Conservation (phyloP, 2,329 filamentous ascomycete genomes). For the Trichoderma aggressivum region DNA sequence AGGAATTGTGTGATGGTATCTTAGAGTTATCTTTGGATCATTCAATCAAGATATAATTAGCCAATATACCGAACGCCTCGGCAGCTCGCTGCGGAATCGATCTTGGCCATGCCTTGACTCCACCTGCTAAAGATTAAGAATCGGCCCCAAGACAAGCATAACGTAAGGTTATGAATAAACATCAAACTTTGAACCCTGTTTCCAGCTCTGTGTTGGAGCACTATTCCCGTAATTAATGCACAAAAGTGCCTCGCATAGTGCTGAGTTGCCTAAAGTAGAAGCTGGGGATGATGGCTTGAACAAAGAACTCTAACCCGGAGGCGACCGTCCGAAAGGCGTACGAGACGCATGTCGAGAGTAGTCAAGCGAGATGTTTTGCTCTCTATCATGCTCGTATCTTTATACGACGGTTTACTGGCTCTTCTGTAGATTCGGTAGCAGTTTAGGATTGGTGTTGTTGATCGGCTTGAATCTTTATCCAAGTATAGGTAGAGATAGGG, state of each 20-base stretch:
- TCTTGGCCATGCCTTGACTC: neutral
- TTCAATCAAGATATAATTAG: neutral
- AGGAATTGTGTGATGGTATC: neutral
- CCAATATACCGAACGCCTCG: neutral
- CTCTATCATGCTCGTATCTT: neutral
- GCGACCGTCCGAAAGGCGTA: neutral
- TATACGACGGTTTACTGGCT: neutral
- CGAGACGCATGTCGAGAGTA: neutral
- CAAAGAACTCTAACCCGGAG: neutral
- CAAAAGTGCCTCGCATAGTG: slow-evolving; percentile 1
- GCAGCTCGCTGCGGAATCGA: neutral
- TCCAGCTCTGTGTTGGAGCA: neutral
- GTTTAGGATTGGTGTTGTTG: neutral
- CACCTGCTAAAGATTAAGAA: neutral
- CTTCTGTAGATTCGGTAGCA: neutral
- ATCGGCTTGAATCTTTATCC: neutral
- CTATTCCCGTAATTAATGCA: neutral
- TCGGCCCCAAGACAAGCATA: neutral
- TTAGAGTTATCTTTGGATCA: neutral
- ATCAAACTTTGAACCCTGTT: neutral
- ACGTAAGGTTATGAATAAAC: neutral
- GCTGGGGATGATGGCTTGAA: neutral
- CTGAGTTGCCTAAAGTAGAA: neutral
- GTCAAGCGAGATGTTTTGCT: neutral
- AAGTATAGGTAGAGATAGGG: neutral